Conservation (phyloP, 1,139 yeast species). For the Zygosaccharomyces sapae region DNA sequence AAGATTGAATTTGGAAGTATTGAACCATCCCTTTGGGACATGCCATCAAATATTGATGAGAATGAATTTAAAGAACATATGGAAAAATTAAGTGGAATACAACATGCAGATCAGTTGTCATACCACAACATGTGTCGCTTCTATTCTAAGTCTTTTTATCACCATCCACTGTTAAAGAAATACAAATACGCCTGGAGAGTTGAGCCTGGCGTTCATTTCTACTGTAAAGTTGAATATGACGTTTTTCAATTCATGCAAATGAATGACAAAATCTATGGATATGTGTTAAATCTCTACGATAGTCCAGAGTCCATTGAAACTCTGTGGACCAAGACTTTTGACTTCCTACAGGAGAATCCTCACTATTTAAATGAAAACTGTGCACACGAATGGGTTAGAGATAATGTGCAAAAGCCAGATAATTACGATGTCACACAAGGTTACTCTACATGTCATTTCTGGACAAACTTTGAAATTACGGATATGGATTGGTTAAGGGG, state of each 20-base stretch:
- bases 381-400: constrained; percentile 70
- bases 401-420: constrained; percentile 47
- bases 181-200: constrained; percentile 87
- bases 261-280: constrained; percentile 72
- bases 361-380: constrained; percentile 62
- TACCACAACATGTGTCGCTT: constrained; percentile 79
- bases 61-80: constrained; percentile 44
- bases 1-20: constrained; percentile 57
- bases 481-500: constrained; percentile 71
- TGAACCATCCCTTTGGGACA: constrained; percentile 55
- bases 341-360: constrained; percentile 46
- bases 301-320: constrained; percentile 76
- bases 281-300: constrained; percentile 70
- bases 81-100: constrained; percentile 51
- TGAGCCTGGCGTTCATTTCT: constrained; percentile 80
- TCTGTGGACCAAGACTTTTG: constrained; percentile 69
- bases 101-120: constrained; percentile 68
- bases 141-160: constrained; percentile 72
- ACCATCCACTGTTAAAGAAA: constrained; percentile 58
- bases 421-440: constrained; percentile 38
- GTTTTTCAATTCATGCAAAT: constrained; percentile 76
- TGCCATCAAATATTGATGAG: constrained; percentile 49
- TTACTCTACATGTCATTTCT: constrained; percentile 87
- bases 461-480: constrained; percentile 89
- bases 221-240: constrained; percentile 68